A percentile compares a stretch with the other conserved stretches of the same genome.
These are phyloP conservation scores for Picea glauca DNA, from an alignment of 75 land plant genomes.

Conservation along the genomic window DNA sequence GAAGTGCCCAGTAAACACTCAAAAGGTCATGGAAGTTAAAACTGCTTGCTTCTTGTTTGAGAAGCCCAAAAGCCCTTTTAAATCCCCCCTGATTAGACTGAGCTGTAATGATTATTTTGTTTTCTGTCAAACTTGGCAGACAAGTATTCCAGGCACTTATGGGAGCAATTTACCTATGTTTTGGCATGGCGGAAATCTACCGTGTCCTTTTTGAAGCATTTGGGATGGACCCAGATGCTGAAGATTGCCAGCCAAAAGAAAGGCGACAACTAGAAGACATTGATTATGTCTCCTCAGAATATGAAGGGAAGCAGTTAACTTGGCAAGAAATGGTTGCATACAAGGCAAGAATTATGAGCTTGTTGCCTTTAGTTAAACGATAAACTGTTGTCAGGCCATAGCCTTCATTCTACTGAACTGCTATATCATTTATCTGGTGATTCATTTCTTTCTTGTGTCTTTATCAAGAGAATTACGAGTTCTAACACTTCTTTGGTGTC, in stretches of 20 bases:
- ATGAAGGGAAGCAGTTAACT: slow-evolving; percentile 66
- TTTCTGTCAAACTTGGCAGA: slow-evolving; percentile 25
- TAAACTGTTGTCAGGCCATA: neutral
- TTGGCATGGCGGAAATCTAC: slow-evolving; percentile 93
- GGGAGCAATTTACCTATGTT: slow-evolving; percentile 85
- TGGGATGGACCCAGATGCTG: slow-evolving; percentile 89
- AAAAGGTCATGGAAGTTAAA: no score
- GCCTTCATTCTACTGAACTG: neutral
- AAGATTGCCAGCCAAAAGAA: slow-evolving; percentile 70
- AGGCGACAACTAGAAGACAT: slow-evolving; percentile 75
- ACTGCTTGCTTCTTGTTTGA: no score
- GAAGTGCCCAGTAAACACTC: no score
- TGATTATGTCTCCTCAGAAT: slow-evolving; percentile 87
- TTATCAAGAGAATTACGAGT: slow-evolving; percentile 7
- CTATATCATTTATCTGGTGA: neutral
- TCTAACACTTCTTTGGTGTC: neutral
- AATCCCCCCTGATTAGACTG: no score
- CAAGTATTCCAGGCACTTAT: slow-evolving; percentile 87
- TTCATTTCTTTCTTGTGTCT: neutral
- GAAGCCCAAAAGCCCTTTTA: no score
- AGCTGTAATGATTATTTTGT: no score
- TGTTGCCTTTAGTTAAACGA: neutral
- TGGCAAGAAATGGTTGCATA: slow-evolving; percentile 89
- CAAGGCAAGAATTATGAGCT: slow-evolving; percentile 41
- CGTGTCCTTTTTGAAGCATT: slow-evolving; percentile 93